Conservation (phyloP, 352 stramenopile species). For the Lagenidium giganteum region DNA sequence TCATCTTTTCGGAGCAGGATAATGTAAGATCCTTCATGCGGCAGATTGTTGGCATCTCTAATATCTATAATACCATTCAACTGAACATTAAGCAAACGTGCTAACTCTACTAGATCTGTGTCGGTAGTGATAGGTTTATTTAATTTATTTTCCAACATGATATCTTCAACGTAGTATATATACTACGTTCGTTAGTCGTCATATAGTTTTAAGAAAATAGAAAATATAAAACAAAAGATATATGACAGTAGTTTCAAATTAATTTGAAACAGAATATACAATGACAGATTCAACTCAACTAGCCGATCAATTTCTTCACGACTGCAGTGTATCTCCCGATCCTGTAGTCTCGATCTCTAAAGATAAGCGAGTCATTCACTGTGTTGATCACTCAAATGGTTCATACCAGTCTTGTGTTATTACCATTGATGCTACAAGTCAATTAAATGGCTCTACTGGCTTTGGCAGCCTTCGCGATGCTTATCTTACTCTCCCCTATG, state of each 20-base stretch:
- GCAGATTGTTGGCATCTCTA: constrained; percentile 4
- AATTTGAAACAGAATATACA: too few species aligned
- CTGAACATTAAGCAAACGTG: constrained; percentile 4
- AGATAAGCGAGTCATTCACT: constrained; percentile 5
- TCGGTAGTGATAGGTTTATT: constrained; percentile 11
- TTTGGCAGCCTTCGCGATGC: constrained; percentile 11
- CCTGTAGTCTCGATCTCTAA: constrained; percentile 1
- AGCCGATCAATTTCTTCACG: constrained; percentile 8
- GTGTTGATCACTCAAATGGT: constrained; percentile 15
- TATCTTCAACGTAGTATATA: constrained; percentile 1
- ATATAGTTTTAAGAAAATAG: too few species aligned
- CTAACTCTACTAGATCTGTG: constrained; percentile 8
- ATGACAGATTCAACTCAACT: constrained; percentile 12
- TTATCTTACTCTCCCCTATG: constrained; percentile 16
- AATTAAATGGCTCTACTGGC: constrained; percentile 14
- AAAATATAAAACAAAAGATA: too few species aligned
- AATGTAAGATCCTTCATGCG: constrained; percentile 3
- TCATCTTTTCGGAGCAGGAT: constrained; percentile 2
- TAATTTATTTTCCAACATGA: constrained; percentile 3
- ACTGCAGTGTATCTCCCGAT: not conserved
- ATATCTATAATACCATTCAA: constrained; percentile 2
- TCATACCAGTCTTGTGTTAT: constrained; percentile 13
- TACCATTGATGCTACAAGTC: constrained; percentile 13
- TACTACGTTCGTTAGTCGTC: too few species aligned
- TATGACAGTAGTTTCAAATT: too few species aligned